Percentiles rank a stretch among this genome's conserved stretches.
phyloP scores from a whole-genome alignment of 306 rosid species.

The Vigna angularis region DNA sequence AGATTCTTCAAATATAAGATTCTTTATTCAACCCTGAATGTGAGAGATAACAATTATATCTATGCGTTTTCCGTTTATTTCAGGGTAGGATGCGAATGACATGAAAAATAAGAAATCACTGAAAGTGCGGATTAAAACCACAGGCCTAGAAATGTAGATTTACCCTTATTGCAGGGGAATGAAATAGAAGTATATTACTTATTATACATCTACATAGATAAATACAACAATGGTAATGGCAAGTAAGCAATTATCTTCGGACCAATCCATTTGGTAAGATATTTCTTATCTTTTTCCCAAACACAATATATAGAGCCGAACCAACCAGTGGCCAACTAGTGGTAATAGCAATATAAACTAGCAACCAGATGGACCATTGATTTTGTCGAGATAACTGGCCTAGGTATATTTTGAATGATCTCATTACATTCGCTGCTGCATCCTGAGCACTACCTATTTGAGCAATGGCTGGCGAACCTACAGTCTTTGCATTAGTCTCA shows the following conservation, averaged over 20 bases:
- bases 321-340: constrained; percentile 92
- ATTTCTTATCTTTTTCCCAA: constrained; percentile 64
- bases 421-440: constrained; percentile 42
- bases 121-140: constrained; percentile 10
- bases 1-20: no score
- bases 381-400: constrained; percentile 59
- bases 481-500: constrained; percentile 45
- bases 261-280: constrained; percentile 55
- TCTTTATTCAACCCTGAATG: no score
- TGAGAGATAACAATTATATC: no score
- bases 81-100: neutral
- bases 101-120: constrained; percentile 17
- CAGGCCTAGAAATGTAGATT: constrained; percentile 29
- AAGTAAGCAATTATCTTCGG: constrained; percentile 53
- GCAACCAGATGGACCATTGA: constrained; percentile 75
- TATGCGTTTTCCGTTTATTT: neutral
- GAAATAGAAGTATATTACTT: constrained; percentile 15
- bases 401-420: constrained; percentile 59
- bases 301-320: constrained; percentile 63
- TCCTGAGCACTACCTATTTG: constrained; percentile 38
- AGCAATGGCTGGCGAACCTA: constrained; percentile 23
- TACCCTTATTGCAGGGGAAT: constrained; percentile 1
- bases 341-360: constrained; percentile 72
- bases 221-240: constrained; percentile 37
- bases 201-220: constrained; percentile 26